Base-by-base conservation (phyloP, 768 basidiomycete genomes). In the Russula foetens region DNA sequence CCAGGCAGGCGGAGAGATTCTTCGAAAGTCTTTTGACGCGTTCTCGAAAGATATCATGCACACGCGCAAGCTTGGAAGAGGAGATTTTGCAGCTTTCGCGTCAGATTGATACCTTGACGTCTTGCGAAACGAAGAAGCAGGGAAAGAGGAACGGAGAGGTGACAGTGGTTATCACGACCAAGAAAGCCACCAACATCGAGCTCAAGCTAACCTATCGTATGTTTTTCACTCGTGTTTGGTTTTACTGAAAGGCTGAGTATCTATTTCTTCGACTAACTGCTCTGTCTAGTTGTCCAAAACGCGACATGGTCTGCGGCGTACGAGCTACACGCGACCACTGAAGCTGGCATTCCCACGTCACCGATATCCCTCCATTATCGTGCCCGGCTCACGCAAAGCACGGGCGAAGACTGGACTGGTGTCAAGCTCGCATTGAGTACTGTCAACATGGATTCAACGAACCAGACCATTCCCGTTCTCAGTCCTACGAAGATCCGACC, bases 341-440 rank as follows among this genome's bases (percentile, higher is more conserved):
- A 55, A 68, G 73, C 60, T 14, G 79, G 78, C 0, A 75, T 78
- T 58, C 76, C 79, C 3, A 76, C 76, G 0, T 67, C 77, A 6
- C 67, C 73, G 0, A 75, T 84, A 26, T 63, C 75, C 3, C 73
- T 86, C 11, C 78, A 82, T 60, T 85, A 84, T 65, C 79, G 80
- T 26, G 82, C 83, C 0, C 72, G 75, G 29, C 73, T 85, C 52
- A 71, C 68, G 0, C 84, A 86, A 64, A 69, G 69, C 63, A 83
- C 84, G 0, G 84, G 84, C 14, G 84, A 86, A 65, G 80, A 83
- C 61, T 86, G 84, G 84, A 74, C 66, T 24, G 71, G 77, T 59
- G 74, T 79, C 1, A 61, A 74, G 1, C 72, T 85, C 33, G 81
- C 76, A 7, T 72, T 86, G 29, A 83, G 79, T 69, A 84, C 83